Evolutionary conservation across 257 asterid species (phyloP).

Genomic region (Haberlea rhodopensis): DNA sequence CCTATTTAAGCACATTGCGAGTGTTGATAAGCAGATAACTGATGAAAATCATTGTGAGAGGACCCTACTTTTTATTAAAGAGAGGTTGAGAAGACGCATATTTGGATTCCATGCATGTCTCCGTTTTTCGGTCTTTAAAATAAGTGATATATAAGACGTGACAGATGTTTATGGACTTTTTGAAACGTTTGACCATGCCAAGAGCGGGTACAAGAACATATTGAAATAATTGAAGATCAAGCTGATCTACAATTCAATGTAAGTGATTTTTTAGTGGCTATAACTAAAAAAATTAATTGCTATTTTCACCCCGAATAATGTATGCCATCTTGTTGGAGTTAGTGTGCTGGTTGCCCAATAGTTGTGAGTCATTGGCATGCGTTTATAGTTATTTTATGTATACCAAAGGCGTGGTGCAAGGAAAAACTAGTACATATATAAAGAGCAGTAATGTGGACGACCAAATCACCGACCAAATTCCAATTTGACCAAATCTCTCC

Average conservation of each 20-base stretch:
- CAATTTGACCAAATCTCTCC: too few relatives aligned
- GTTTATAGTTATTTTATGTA: too few relatives aligned
- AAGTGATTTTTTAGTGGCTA: slow-evolving; percentile 30
- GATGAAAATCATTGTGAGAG: slow-evolving; percentile 95
- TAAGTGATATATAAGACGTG: slow-evolving; percentile 51
- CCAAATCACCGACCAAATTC: too few relatives aligned
- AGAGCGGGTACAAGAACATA: slow-evolving; percentile 75
- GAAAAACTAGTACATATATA: too few relatives aligned
- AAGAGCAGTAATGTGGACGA: too few relatives aligned
- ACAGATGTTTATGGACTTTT: slow-evolving; percentile 92
- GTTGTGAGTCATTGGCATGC: too few relatives aligned
- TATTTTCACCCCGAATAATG: too few relatives aligned
- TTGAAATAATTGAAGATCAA: slow-evolving; percentile 84
- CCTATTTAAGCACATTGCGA: slow-evolving; percentile 88
- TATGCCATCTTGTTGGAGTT: too few relatives aligned
- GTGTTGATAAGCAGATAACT: slow-evolving; percentile 75
- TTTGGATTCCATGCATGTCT: slow-evolving; percentile 17
- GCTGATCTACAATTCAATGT: slow-evolving; percentile 90
- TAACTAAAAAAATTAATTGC: slow-evolving; percentile 3
- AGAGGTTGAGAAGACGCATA: slow-evolving; percentile 55
- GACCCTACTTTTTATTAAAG: slow-evolving; percentile 73
- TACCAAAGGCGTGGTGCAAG: too few relatives aligned
- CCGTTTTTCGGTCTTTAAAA: slow-evolving; percentile 9
- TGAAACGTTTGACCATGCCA: slow-evolving; percentile 63
- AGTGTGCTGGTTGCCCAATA: too few relatives aligned